Percentiles rank a stretch among this genome's conserved stretches.
Conservation (phyloP, 768 basidiomycete species). For the Boletus speciosus region DNA sequence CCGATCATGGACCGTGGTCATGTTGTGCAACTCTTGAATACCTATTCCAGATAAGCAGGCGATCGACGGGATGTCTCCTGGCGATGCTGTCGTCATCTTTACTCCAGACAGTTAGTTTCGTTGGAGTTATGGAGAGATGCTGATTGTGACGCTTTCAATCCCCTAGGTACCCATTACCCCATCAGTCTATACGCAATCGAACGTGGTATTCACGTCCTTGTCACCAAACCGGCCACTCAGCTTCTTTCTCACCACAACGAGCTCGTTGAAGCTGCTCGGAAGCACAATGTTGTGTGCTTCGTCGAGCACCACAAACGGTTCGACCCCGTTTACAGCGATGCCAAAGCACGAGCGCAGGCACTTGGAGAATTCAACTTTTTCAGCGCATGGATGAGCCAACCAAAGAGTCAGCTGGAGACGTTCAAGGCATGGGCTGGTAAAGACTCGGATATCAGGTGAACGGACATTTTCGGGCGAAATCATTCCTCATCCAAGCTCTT, state of each 20-base stretch:
- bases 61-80: constrained; percentile 71
- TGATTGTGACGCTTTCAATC: background rate
- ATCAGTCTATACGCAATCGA: constrained; percentile 87
- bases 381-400: constrained; percentile 97
- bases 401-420: constrained; percentile 90
- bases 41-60: constrained; percentile 68
- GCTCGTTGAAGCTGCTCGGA: constrained; percentile 70
- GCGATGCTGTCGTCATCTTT: constrained; percentile 90
- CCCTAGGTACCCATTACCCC: constrained; percentile 72
- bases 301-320: constrained; percentile 95
- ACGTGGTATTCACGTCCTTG: constrained; percentile 79
- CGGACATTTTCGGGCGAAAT: background rate
- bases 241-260: constrained; percentile 78
- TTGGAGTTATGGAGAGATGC: background rate
- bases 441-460: constrained; percentile 85
- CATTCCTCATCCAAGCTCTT: background rate
- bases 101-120: constrained; percentile 76
- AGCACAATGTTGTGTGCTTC: constrained; percentile 81
- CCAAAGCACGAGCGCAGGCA: constrained; percentile 66
- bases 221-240: constrained; percentile 92
- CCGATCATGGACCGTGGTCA: constrained; percentile 2
- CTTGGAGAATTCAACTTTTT: constrained; percentile 95
- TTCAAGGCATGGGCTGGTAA: constrained; percentile 95
- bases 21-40: background rate
- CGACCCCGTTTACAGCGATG: constrained; percentile 92